Conservation (phyloP, 2,329 filamentous ascomycete species). For the Cladorrhinum sp. region DNA sequence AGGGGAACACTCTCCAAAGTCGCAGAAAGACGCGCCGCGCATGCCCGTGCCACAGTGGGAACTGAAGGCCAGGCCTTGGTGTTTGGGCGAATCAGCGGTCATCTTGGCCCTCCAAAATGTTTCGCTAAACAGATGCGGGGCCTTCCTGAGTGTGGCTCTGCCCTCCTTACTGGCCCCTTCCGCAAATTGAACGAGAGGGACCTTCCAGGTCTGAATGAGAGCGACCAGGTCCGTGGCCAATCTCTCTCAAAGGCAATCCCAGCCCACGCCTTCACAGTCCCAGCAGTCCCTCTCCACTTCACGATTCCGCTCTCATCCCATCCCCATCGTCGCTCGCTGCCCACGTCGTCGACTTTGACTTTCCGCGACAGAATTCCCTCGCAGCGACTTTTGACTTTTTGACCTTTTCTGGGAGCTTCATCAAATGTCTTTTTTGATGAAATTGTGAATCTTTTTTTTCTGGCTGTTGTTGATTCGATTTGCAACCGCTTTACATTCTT, state of each 20-base stretch:
- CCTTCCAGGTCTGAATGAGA: constrained; percentile 17
- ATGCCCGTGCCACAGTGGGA: constrained; percentile 17
- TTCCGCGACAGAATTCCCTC: background rate
- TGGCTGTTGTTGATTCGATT: constrained; percentile 1
- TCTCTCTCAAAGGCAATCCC: constrained; percentile 6
- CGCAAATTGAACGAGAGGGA: constrained; percentile 25
- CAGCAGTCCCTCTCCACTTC: constrained; percentile 2
- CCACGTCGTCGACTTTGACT: constrained; percentile 20
- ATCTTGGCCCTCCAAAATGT: constrained; percentile 22
- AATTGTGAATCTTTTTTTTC: constrained; percentile 5
- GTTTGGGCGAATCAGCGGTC: constrained; percentile 24
- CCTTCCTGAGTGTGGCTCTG: constrained; percentile 21
- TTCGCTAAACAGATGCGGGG: constrained; percentile 28
- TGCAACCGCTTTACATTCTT: constrained; percentile 4
- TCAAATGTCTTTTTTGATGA: constrained; percentile 18
- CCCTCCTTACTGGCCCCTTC: constrained; percentile 25
- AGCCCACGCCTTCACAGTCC: constrained; percentile 18
- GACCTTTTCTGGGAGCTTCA: background rate
- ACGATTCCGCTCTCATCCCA: too few relatives aligned
- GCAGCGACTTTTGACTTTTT: background rate
- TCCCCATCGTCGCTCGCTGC: constrained; percentile 19
- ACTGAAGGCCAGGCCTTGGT: constrained; percentile 19
- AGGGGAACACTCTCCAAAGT: background rate
- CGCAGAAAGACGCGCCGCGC: background rate
- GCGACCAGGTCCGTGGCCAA: background rate